phyloP scores from a whole-genome alignment of 805 yeast species.

The Pichia kluyveri region DNA sequence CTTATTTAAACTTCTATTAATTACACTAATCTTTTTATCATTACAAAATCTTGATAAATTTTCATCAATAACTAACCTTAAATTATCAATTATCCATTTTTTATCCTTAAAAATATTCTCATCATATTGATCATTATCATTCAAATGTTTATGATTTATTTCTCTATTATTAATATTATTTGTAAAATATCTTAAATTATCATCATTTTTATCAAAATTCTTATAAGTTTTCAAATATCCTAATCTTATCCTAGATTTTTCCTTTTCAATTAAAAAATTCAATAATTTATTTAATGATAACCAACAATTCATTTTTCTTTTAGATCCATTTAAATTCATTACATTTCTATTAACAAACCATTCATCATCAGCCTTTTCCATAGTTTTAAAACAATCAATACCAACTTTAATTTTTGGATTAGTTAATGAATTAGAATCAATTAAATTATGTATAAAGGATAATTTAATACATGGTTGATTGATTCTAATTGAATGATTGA shows the following conservation, averaged over 20 bases:
- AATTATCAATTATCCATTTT: constrained; percentile 19
- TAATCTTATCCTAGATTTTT: constrained; percentile 11
- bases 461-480: constrained; percentile 11
- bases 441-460: constrained; percentile 11
- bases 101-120: not conserved
- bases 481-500: constrained; percentile 1
- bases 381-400: constrained; percentile 10
- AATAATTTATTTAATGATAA: constrained; percentile 15
- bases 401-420: constrained; percentile 10
- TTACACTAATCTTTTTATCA: constrained; percentile 18
- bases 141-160: not conserved
- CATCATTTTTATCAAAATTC: not conserved
- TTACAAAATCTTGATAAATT: constrained; percentile 21
- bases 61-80: constrained; percentile 25
- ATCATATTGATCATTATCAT: not conserved
- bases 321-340: constrained; percentile 4
- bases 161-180: too few species aligned
- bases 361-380: constrained; percentile 6
- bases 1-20: constrained; percentile 22
- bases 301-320: constrained; percentile 9
- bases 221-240: constrained; percentile 14
- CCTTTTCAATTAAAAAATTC: constrained; percentile 17
- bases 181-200: not conserved
- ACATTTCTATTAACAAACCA: constrained; percentile 9
- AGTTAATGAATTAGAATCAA: constrained; percentile 8